A percentile compares a stretch with the other conserved stretches of the same genome.
Conservation (phyloP, 495 filamentous ascomycete species). For the Penicillium soppii region DNA sequence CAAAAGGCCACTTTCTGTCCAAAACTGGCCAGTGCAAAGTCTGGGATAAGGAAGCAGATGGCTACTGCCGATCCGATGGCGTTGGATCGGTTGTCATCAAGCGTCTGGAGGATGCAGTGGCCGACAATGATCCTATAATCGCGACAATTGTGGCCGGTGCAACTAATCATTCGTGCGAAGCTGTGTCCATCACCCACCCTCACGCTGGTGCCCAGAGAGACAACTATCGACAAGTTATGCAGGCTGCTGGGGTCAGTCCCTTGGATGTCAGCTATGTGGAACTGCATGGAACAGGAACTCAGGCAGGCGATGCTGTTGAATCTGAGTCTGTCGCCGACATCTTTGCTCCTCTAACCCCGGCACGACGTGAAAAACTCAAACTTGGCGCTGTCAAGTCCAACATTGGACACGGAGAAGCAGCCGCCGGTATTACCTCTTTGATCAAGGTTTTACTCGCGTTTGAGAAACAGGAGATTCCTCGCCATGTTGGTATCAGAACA, state of each 20-base stretch:
- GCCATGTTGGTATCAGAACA: slow-evolving; percentile 42
- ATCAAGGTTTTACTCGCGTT: slow-evolving; percentile 27
- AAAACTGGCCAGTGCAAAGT: slow-evolving; percentile 67
- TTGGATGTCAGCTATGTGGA: slow-evolving; percentile 52
- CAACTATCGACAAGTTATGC: slow-evolving; percentile 43
- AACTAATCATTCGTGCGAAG: slow-evolving; percentile 48
- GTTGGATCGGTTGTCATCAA: slow-evolving; percentile 47
- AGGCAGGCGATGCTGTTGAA: slow-evolving; percentile 39
- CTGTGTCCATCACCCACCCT: slow-evolving; percentile 46
- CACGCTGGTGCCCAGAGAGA: slow-evolving; percentile 49
- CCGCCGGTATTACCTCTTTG: background rate
- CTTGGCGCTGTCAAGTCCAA: background rate
- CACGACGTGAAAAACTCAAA: too few species aligned
- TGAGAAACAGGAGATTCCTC: slow-evolving; percentile 27
- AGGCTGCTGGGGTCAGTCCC: slow-evolving; percentile 45
- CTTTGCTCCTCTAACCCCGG: slow-evolving; percentile 15
- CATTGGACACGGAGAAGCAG: background rate
- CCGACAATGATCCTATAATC: slow-evolving; percentile 48
- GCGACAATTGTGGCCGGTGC: slow-evolving; percentile 35
- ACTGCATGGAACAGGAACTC: slow-evolving; percentile 48
- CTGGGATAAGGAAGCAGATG: slow-evolving; percentile 67
- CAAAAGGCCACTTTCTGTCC: slow-evolving; percentile 75
- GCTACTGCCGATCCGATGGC: slow-evolving; percentile 63
- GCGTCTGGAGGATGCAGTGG: slow-evolving; percentile 43
- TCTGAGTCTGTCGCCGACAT: slow-evolving; percentile 26